Conservation (phyloP, 345 rosid genomes). For the Iberis pinnata region DNA sequence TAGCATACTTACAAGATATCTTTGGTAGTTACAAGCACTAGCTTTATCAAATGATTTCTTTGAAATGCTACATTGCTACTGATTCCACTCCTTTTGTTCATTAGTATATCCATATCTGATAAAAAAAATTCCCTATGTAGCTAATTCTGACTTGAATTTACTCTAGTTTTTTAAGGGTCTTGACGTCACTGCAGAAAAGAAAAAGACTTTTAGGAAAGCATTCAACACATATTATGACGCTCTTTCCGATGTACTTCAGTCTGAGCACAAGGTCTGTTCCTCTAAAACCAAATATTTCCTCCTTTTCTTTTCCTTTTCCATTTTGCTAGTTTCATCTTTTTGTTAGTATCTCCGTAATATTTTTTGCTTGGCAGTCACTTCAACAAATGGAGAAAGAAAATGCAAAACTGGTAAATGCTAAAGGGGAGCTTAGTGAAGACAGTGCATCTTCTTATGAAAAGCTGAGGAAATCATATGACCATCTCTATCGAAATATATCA, state of each 20-base stretch:
- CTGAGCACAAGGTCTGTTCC: conserved; percentile 76
- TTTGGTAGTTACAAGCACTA: conserved; percentile 2
- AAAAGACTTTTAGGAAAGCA: conserved; percentile 71
- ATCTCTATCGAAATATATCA: conserved; percentile 76
- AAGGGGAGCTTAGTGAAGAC: conserved; percentile 97
- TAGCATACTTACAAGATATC: background rate
- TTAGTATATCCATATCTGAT: background rate
- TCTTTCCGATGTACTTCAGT: conserved; percentile 75
- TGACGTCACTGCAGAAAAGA: conserved; percentile 76
- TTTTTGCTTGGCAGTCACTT: conserved; percentile 47
- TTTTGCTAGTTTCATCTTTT: conserved; percentile 5
- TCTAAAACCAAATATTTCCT: conserved; percentile 14
- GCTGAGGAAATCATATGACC: conserved; percentile 91
- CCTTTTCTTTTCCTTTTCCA: conserved; percentile 6
- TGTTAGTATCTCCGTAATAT: background rate
- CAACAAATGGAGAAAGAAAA: conserved; percentile 97
- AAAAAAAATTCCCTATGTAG: background rate
- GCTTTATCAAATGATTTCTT: conserved; percentile 5
- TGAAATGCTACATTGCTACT: background rate
- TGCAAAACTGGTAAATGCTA: conserved; percentile 81
- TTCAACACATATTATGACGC: conserved; percentile 74
- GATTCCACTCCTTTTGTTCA: background rate
- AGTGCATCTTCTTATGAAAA: conserved; percentile 82
- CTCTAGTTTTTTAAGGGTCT: conserved; percentile 74
- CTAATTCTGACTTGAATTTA: conserved; percentile 30